Evolutionary conservation across 1,139 yeast species (phyloP), one percentile per base, ranked within the genome.

Genomic region (Suhomyces choctaworum): DNA sequence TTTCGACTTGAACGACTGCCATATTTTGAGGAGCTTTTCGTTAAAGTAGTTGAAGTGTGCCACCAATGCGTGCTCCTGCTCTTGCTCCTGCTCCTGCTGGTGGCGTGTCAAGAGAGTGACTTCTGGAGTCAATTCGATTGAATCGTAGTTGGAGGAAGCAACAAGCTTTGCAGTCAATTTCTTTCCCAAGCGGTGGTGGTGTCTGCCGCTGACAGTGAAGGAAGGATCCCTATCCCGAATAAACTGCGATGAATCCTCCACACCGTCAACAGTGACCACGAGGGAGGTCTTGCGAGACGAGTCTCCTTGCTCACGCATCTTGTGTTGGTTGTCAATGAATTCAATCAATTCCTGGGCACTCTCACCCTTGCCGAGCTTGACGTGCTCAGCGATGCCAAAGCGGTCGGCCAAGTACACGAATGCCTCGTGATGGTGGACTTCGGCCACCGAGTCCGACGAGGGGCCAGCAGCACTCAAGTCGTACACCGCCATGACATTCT

Each of bases 221-320:
- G 54, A 37, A 29, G 64, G 58, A 7, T 27, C 26, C 25, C 33
- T 33, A 4, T 20, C n/a, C 16, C 38, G 35, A 23, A 64, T 54
- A 34, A 65, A 51, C 13, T 40, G 41, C 2, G 45, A 44, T 10
- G 67, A 64, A 7, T 52, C 34, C 31, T 62, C 64, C 20, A 64
- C 66, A 16, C 78, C 80, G 41, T 60, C 59, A 27, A 74, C 50
- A 23, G 65, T 45, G 23, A 73, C 54, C 33, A 73, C 44, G 48
- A 74, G 37, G 34, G 58, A 58, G n/a, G 70, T 62, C 29, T 52
- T 56, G 10, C 37, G 37, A 15, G 36, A n/a, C 13, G 15, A n/a
- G 11, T 4, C 13, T 8, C 16, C 28, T 7, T 17, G 20, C 16
- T 29, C 16, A 23, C 34, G 25, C 13, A 27, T 22, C 11, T 29